These are phyloP conservation scores for Hypoxylon sp. DNA, from an alignment of 2,329 filamentous ascomycete species.

Conservation along the genomic window DNA sequence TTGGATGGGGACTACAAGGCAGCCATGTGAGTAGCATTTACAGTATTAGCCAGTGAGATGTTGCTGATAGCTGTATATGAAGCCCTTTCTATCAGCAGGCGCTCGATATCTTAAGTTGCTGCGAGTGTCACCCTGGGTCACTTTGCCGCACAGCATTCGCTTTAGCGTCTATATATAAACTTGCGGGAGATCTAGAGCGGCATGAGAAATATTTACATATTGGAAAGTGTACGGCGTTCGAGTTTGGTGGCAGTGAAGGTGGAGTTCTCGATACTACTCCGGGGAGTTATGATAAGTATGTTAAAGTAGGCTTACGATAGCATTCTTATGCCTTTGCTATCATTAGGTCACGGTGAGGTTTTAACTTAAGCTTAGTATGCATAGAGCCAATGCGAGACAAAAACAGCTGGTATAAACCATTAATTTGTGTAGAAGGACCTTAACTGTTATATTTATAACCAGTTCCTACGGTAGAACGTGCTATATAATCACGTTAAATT, in stretches of 20 bases:
- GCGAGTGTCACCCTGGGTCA: slow-evolving; percentile 18
- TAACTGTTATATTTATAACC: too few species aligned
- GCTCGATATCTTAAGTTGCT: slow-evolving; percentile 5
- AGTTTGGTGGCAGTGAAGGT: background rate
- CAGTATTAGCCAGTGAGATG: background rate
- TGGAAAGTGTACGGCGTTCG: slow-evolving; percentile 1
- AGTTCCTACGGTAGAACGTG: too few species aligned
- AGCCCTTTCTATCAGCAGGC: slow-evolving; percentile 16
- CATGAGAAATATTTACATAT: background rate
- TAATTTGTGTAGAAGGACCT: too few species aligned
- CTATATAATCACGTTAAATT: too few species aligned
- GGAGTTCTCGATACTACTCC: background rate
- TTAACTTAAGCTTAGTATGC: background rate
- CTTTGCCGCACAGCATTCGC: slow-evolving; percentile 13
- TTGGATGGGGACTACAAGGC: slow-evolving; percentile 3
- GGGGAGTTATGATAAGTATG: slow-evolving; percentile 2
- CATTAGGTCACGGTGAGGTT: too few species aligned
- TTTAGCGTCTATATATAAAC: background rate
- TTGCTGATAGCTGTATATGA: background rate
- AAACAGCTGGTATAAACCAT: too few species aligned
- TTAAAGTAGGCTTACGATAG: slow-evolving; percentile 18
- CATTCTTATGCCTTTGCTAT: too few species aligned
- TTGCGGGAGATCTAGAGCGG: background rate
- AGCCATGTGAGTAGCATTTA: slow-evolving; percentile 1
- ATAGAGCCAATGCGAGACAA: too few species aligned